These are phyloP conservation scores for Amoeboaphelidium protococcarum DNA, from an alignment of 371 early-diverging fungal species.

Conservation along the genomic window DNA sequence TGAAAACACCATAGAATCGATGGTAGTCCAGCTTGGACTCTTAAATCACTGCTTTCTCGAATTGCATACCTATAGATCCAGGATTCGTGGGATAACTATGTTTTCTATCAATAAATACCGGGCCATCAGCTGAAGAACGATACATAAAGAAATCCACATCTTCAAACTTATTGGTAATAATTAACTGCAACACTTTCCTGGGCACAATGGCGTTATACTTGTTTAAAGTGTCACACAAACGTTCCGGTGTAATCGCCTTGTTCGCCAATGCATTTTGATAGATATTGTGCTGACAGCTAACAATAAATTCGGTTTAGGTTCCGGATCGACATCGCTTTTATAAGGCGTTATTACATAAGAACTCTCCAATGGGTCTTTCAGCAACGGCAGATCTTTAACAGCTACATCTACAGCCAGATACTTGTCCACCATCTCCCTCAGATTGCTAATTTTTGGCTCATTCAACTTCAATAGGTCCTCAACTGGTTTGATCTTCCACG, in stretches of 20 bases:
- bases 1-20: conserved; percentile 1
- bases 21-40: conserved; percentile 26
- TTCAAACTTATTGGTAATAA: background rate
- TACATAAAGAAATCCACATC: background rate
- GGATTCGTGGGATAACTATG: background rate
- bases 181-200: background rate
- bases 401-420: too few relatives aligned
- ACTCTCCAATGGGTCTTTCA: too few relatives aligned
- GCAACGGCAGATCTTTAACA: too few relatives aligned
- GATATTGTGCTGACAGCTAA: background rate
- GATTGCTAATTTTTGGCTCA: too few relatives aligned
- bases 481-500: too few relatives aligned
- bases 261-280: background rate
- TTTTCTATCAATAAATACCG: background rate
- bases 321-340: too few relatives aligned
- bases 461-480: too few relatives aligned
- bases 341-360: too few relatives aligned
- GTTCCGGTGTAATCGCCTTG: background rate
- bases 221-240: background rate
- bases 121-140: background rate
- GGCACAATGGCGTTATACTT: background rate
- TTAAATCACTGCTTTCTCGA: conserved; percentile 17
- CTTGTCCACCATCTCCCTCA: too few relatives aligned
- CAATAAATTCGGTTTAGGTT: background rate
- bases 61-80: background rate